Evolutionary conservation across 164 flowering plant species (phyloP), one percentile per base, ranked within the genome.

Genomic region (Aristolochia californica): DNA sequence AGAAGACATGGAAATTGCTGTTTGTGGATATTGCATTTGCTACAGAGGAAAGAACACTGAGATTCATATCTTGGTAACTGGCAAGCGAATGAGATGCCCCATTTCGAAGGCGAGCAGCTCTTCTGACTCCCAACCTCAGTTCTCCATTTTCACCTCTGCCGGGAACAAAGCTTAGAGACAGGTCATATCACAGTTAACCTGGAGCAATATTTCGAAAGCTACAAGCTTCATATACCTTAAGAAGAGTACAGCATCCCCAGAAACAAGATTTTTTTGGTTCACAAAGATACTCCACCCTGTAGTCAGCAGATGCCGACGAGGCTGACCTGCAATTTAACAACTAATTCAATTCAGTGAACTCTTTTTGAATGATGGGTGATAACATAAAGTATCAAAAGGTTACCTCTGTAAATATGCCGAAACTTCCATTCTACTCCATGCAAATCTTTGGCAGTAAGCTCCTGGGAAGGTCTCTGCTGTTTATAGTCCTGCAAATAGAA

Each of bases 281-380:
- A 91, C 95, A 62, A 88, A 91, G 63, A 74, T 68, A 64, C 95
- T 88, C 96, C 98, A 91, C 57, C 98, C 98, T 8, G 98, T 88
- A 34, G 98, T 91, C 40, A 91, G 91, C 67, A 91, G 77, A 78
- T 91, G 98, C 45, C 98, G 72, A 72, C 98, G 78, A 24, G 98
- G 98, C 81, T 88, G 98, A 63, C 98, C 98, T 91, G 77, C 51
- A 70, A 61, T 45, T 4, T 12, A 59, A 27, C 11, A 22, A 47
- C 4, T 15, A 26, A n/a, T n/a, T n/a, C 10, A 15, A 15, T 16
- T 54, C 9, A 27, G 2, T 54, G 28, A 2, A 11, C 13, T 16
- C 20, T 27, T 18, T n/a, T 14, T 10, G n/a, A 54, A 16, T 22
- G 8, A 21, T 28, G 22, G 58, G 25, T 56, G 16, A 13, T 30